Evolutionary conservation across 2,329 filamentous ascomycete genomes (phyloP).

Genomic region (Aureobasidium sp.): DNA sequence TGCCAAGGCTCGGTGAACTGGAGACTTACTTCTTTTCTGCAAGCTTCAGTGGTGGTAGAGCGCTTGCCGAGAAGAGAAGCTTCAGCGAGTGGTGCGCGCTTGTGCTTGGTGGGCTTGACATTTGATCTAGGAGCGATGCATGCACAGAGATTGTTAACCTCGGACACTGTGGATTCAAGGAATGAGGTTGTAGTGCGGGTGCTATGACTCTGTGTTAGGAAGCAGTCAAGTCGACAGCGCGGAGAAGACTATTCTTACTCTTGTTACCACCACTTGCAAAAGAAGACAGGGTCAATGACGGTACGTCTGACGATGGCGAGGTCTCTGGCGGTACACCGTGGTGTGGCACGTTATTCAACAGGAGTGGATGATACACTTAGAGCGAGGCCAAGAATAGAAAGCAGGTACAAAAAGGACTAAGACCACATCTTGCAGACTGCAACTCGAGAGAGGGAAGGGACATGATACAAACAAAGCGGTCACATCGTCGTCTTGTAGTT

Average conservation of each 20-base stretch:
- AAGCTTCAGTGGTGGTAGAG: not conserved
- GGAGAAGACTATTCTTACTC: not conserved
- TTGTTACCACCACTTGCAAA: not conserved
- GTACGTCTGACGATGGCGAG: not conserved
- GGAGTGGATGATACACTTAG: not conserved
- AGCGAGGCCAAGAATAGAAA: too few relatives aligned
- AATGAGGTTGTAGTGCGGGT: not conserved
- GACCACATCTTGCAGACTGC: too few relatives aligned
- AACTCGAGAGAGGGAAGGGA: too few relatives aligned
- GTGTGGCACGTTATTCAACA: not conserved
- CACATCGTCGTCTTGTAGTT: too few relatives aligned
- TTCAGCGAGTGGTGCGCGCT: not conserved
- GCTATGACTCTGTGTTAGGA: not conserved
- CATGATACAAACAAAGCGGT: too few relatives aligned
- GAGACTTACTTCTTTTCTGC: not conserved
- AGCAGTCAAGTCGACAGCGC: not conserved
- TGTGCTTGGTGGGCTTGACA: not conserved
- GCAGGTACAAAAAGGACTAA: too few relatives aligned
- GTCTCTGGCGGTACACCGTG: not conserved
- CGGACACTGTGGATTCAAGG: not conserved
- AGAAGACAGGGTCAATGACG: not conserved
- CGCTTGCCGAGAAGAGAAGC: not conserved
- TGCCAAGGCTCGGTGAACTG: not conserved
- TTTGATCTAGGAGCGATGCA: not conserved
- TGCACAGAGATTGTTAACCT: not conserved